Conservation (phyloP, 306 rosid genomes). For the Quercus engelmannii region DNA sequence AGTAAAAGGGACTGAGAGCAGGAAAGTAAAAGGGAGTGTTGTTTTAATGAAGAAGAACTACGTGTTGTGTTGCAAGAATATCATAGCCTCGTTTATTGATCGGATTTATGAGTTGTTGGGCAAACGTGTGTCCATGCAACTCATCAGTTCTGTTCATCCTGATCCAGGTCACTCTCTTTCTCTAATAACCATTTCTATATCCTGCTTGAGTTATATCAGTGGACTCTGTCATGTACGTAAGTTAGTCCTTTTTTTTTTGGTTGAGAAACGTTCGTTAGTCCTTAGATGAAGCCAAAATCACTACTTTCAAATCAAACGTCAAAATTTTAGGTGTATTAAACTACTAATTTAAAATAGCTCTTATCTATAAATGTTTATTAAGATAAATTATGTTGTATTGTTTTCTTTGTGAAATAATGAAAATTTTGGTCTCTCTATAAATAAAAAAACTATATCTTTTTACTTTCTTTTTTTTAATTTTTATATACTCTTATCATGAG, state of each 20-base stretch:
- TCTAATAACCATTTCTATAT: not conserved
- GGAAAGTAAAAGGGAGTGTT: constrained; percentile 53
- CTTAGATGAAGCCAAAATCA: not conserved
- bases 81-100: constrained; percentile 67
- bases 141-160: constrained; percentile 53
- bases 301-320: not conserved
- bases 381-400: no score
- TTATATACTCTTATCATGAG: no score
- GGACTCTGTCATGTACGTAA: not conserved
- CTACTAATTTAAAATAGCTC: no score
- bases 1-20: not conserved
- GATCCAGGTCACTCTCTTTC: constrained; percentile 47
- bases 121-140: constrained; percentile 73
- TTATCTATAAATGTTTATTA: no score
- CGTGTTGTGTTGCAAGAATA: constrained; percentile 55
- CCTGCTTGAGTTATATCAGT: not conserved
- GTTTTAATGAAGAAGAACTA: constrained; percentile 65
- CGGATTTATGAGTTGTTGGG: constrained; percentile 74
- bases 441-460: no score
- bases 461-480: no score
- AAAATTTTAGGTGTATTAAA: no score
- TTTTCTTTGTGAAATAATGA: no score
- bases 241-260: no score
- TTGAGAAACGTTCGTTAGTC: not conserved
- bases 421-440: no score